These are phyloP conservation scores for Closterium sp. DNA, from an alignment of 139 green algal species.

Conservation along the genomic window DNA sequence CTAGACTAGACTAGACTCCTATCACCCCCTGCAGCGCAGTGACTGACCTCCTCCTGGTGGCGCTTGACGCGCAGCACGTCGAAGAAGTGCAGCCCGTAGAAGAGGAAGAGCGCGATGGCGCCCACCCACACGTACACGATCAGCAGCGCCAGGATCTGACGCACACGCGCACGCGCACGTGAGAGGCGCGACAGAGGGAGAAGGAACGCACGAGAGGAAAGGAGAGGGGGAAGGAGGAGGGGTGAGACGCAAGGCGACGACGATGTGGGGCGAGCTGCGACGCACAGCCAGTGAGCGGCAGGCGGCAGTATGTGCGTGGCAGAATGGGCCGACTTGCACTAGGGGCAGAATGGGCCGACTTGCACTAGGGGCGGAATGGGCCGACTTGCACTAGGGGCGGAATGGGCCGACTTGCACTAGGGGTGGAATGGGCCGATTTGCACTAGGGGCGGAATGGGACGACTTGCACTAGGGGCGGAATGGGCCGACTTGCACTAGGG, in stretches of 20 bases:
- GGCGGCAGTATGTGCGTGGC: background rate
- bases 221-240: background rate
- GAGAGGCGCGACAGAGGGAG: background rate
- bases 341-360: background rate
- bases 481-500: background rate
- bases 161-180: background rate
- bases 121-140: constrained; percentile 33
- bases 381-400: background rate
- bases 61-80: constrained; percentile 23
- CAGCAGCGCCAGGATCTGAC: constrained; percentile 35
- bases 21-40: too few species aligned
- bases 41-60: constrained; percentile 36
- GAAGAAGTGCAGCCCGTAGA: constrained; percentile 16
- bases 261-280: background rate
- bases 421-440: background rate
- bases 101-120: constrained; percentile 29
- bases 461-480: background rate
- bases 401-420: background rate
- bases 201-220: background rate
- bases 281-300: background rate
- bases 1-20: too few species aligned
- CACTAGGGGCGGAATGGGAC: background rate
- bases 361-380: background rate
- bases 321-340: background rate
- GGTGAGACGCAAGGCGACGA: background rate